Conservation (phyloP, 805 yeast genomes). For the Candida namnaoensis region DNA sequence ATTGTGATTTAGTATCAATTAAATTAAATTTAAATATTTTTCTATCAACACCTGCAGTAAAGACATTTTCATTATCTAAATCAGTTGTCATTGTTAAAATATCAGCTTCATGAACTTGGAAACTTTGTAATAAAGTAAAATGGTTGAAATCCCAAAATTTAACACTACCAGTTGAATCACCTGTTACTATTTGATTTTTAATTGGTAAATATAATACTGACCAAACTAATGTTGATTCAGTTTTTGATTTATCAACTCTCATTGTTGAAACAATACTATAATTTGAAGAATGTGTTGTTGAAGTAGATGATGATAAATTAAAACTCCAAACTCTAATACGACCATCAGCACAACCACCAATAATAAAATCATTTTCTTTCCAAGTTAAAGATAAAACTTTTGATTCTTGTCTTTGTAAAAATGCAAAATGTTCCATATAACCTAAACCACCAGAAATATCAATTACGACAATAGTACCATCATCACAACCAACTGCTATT, state of each 20-base stretch:
- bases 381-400: constrained; percentile 76
- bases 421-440: constrained; percentile 61
- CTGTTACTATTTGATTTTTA: constrained; percentile 75
- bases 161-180: constrained; percentile 92
- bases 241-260: constrained; percentile 85
- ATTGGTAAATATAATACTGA: constrained; percentile 56
- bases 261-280: constrained; percentile 76
- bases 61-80: constrained; percentile 51
- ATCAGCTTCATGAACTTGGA: constrained; percentile 86
- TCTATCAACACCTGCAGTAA: constrained; percentile 90
- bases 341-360: constrained; percentile 97
- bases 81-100: constrained; percentile 66
- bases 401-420: constrained; percentile 77
- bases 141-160: constrained; percentile 87
- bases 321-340: constrained; percentile 76
- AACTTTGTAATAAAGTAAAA: constrained; percentile 71
- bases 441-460: constrained; percentile 88
- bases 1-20: constrained; percentile 13
- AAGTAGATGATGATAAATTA: constrained; percentile 13
- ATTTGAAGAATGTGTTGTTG: constrained; percentile 25
- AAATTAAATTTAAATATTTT: constrained; percentile 66
- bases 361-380: constrained; percentile 53
- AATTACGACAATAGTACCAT: constrained; percentile 79
- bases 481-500: constrained; percentile 90
- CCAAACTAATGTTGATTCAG: constrained; percentile 91